Base-by-base conservation (phyloP, 179 eudicot genomes). In the Nepenthes alata region DNA sequence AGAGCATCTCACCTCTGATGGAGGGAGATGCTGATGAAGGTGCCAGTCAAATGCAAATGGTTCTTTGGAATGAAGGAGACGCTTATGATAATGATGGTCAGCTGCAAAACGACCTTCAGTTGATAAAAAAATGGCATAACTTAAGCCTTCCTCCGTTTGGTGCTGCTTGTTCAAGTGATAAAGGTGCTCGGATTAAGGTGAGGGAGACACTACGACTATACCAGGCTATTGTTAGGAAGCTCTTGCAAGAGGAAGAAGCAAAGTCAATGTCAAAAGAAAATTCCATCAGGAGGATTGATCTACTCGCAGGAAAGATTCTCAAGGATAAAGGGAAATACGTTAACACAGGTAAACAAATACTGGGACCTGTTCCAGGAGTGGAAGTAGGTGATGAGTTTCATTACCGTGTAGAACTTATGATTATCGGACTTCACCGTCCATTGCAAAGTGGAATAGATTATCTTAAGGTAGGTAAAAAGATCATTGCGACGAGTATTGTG, bases 301-400 rank as follows among this genome's bases (percentile, higher is more conserved):
- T 80, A 35, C 36, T 6, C 7, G 88, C 95, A 3, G 67, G 80
- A 25, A 65, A 63, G 48, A 64, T 76, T 53, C 62, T 86, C 25
- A 87, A 75, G 70, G 70, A 59, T 2, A 66, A 60, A 63, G 80
- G 75, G 37, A 81, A 79, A 67, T 76, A 73, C 67, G 72, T 85
- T 4, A 78, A 81, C 63, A 65, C 75, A 13, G 77, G 69, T 6
- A 66, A 74, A 65, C 47, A 55, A 4, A 57, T 59, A 44, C 3
- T 83, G 37, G 96, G 98, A 62, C 52, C 74, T 35, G 84, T 93
- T 14, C 93, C 98, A 1, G 98, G 96, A 53, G 83, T 93, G 61
- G 93, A 89, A 76, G 83, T 89, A 35, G 93, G 93, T 4, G 95
- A 89, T 38, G 74, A 81, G 71, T 89, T 86, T 62, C 85, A 81